A percentile compares a stretch with the other conserved stretches of the same genome.
Conservation (phyloP, 2,329 filamentous ascomycete genomes). For the Graphilbum ipis-grandicollis region DNA sequence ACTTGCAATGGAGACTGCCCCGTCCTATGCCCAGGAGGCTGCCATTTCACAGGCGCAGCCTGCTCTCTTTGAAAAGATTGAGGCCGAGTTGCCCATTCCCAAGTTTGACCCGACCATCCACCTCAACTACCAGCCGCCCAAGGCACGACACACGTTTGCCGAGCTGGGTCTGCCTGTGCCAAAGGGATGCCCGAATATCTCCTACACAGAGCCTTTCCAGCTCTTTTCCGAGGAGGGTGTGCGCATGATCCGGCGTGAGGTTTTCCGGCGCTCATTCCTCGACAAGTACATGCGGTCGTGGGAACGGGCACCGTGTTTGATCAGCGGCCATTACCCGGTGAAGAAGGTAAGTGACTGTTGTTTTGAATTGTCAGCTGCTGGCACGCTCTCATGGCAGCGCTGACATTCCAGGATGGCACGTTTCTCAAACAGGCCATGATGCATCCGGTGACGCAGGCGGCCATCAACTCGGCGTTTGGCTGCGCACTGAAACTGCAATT, state of each 20-base stretch:
- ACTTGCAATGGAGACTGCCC: constrained; percentile 3
- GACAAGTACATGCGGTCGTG: constrained; percentile 8
- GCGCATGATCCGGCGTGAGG: constrained; percentile 7
- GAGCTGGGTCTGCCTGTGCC: constrained; percentile 5
- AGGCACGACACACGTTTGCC: constrained; percentile 4
- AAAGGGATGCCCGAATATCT: constrained; percentile 4
- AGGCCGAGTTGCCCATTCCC: constrained; percentile 1
- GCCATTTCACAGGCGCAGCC: constrained; percentile 3
- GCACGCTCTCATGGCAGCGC: background rate
- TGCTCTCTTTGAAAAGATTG: constrained; percentile 3
- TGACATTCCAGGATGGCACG: constrained; percentile 1
- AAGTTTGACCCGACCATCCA: constrained; percentile 8
- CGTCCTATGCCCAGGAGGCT: constrained; percentile 4
- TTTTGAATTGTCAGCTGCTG: too few species aligned
- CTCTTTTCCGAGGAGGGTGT: constrained; percentile 8
- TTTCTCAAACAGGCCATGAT: constrained; percentile 5
- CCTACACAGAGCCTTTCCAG: constrained; percentile 7
- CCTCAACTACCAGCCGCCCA: constrained; percentile 6
- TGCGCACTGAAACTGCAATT: constrained; percentile 2
- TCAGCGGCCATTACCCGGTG: constrained; percentile 6
- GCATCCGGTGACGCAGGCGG: constrained; percentile 3
- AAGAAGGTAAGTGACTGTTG: too few species aligned
- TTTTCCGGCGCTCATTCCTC: constrained; percentile 7
- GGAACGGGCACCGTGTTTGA: constrained; percentile 7
- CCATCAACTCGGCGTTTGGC: constrained; percentile 4